Conservation (phyloP, 176 grass and related monocot genomes). For the Rhipidocladum racemiflorum region DNA sequence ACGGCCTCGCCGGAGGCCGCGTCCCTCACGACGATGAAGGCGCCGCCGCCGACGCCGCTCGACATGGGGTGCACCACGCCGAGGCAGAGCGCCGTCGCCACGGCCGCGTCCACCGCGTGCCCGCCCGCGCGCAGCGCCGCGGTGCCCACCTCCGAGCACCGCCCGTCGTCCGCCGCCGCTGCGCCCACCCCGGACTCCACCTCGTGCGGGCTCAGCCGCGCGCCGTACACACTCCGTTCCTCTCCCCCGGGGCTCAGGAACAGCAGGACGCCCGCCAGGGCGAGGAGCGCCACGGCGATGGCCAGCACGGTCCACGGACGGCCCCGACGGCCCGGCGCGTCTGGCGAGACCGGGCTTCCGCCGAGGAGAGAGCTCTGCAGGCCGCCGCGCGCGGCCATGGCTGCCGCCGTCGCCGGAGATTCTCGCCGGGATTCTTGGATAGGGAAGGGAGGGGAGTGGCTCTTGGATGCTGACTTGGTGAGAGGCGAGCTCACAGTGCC, state of each 20-base stretch:
- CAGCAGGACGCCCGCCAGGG: constrained; percentile 23
- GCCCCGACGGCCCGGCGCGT: neutral
- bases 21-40: constrained; percentile 70
- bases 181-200: constrained; percentile 46
- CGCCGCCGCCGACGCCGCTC: constrained; percentile 76
- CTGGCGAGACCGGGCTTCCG: neutral
- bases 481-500: neutral
- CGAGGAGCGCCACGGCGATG: constrained; percentile 38
- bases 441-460: neutral
- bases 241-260: neutral
- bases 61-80: constrained; percentile 91
- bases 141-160: constrained; percentile 77
- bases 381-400: constrained; percentile 30
- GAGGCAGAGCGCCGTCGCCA: constrained; percentile 69
- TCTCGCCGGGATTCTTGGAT: neutral
- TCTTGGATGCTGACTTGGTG: constrained; percentile 25
- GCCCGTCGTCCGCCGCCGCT: constrained; percentile 71
- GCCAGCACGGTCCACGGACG: constrained; percentile 30
- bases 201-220: constrained; percentile 29
- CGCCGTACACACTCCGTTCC: neutral
- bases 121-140: constrained; percentile 61
- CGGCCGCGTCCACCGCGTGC: constrained; percentile 82
- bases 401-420: neutral
- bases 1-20: constrained; percentile 52
- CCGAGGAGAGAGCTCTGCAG: constrained; percentile 35